Evolutionary conservation across 2,329 filamentous ascomycete species (phyloP).

Genomic region (Aspergillus amoenus): DNA sequence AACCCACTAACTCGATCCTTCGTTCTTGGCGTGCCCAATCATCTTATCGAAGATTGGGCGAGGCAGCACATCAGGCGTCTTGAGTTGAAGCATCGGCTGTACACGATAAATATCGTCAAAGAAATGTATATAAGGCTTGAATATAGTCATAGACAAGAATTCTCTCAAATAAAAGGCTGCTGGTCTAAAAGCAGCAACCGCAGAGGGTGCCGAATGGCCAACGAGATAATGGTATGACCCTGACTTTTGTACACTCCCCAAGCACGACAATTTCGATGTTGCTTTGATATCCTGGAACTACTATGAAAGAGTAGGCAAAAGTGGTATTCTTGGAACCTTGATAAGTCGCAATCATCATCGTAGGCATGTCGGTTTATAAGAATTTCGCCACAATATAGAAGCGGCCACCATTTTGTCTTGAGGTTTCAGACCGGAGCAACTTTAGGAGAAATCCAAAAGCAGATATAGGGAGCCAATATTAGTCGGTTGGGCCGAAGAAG

Average conservation of each 20-base stretch:
- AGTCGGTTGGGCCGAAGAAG: not conserved
- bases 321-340: not conserved
- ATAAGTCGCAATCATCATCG: not conserved
- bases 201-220: not conserved
- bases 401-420: not conserved
- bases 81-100: not conserved
- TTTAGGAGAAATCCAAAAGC: not conserved
- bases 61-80: too few relatives aligned
- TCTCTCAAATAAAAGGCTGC: not conserved
- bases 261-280: not conserved
- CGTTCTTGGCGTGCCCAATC: not conserved
- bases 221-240: not conserved
- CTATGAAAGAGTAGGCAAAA: not conserved
- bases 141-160: not conserved
- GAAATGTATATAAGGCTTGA: not conserved
- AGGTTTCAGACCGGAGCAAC: not conserved
- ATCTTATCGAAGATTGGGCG: not conserved
- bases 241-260: not conserved
- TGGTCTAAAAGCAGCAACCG: not conserved
- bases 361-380: not conserved
- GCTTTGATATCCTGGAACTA: not conserved
- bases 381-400: not conserved
- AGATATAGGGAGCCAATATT: not conserved
- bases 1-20: not conserved
- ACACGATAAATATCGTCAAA: not conserved